A percentile compares a stretch with the other conserved stretches of the same genome.
Conservation (phyloP, 2,329 filamentous ascomycete genomes). For the Xylaria sp. region DNA sequence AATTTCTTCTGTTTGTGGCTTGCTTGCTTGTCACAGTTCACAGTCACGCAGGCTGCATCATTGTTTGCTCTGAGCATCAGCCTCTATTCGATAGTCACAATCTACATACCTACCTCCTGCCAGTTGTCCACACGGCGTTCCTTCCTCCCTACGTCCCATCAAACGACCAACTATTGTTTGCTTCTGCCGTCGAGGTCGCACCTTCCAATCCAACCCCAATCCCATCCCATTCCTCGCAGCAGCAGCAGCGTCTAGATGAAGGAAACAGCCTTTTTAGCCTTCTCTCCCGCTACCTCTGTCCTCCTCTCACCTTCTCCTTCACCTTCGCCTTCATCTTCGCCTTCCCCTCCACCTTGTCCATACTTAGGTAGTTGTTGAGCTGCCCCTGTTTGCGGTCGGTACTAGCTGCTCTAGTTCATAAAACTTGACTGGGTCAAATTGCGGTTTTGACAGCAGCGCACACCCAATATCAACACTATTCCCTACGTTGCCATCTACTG, state of each 20-base stretch:
- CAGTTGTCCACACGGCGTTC: conserved; percentile 6
- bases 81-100: conserved; percentile 22
- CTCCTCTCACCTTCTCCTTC: conserved; percentile 9
- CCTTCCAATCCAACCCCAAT: background rate
- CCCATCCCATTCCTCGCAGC: too few relatives aligned
- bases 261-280: conserved; percentile 4
- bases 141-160: conserved; percentile 9
- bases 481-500: background rate
- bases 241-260: conserved; percentile 4
- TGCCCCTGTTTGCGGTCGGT: conserved; percentile 1
- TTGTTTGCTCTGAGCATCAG: background rate
- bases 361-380: conserved; percentile 6
- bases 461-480: background rate
- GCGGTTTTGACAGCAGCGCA: background rate
- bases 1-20: conserved; percentile 11
- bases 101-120: background rate
- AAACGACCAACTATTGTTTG: conserved; percentile 18
- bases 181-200: conserved; percentile 3
- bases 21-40: background rate
- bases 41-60: conserved; percentile 14
- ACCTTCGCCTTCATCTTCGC: background rate
- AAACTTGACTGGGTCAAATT: conserved; percentile 3
- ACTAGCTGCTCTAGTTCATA: conserved; percentile 9
- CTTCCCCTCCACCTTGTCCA: background rate
- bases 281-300: background rate